phyloP scores from a whole-genome alignment of 2,329 filamentous ascomycete genomes.

The Neurospora crassa region DNA sequence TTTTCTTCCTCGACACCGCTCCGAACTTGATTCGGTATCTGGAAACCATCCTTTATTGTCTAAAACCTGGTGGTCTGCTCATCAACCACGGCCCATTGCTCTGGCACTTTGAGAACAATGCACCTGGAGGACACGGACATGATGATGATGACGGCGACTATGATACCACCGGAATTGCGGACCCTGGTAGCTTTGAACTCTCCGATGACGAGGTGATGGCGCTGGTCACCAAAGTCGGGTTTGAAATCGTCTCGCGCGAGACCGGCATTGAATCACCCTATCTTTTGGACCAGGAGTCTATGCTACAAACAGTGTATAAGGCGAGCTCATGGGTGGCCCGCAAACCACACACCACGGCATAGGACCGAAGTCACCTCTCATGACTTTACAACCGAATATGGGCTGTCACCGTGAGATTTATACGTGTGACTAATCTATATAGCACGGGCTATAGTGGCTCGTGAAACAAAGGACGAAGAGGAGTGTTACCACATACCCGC shows the following conservation, averaged over 20 bases:
- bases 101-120: constrained; percentile 87
- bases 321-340: constrained; percentile 80
- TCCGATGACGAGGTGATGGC: constrained; percentile 78
- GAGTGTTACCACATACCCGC: not conserved
- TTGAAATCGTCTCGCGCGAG: constrained; percentile 57
- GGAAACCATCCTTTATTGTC: constrained; percentile 68
- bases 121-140: constrained; percentile 46
- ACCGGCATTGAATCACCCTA: constrained; percentile 64
- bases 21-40: constrained; percentile 88
- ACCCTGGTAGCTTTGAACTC: constrained; percentile 84
- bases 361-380: not conserved
- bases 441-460: not conserved
- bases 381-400: not conserved
- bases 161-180: constrained; percentile 61
- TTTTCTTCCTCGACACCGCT: constrained; percentile 96
- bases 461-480: not conserved
- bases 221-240: constrained; percentile 67
- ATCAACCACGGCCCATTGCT: constrained; percentile 85
- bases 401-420: not conserved
- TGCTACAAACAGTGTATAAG: constrained; percentile 75
- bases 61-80: constrained; percentile 70
- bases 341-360: constrained; percentile 39
- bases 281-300: constrained; percentile 74
- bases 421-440: not conserved
- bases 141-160: constrained; percentile 41